Evolutionary conservation across 371 early-diverging fungal species (phyloP).

Genomic region (Gilbertella persicaria): DNA sequence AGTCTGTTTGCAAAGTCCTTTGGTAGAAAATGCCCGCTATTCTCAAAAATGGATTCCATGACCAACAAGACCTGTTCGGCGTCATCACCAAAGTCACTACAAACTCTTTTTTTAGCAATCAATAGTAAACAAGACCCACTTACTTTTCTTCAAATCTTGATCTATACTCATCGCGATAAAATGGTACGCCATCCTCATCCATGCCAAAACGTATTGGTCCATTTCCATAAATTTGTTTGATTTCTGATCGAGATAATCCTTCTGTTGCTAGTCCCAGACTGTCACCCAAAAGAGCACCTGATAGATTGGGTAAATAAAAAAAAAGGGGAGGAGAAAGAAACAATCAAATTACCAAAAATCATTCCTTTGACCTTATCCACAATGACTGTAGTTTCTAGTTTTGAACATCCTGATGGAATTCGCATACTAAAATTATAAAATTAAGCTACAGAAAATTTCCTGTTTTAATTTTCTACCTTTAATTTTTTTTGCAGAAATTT

Average conservation of each 20-base stretch:
- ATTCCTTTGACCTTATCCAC: constrained; percentile 51
- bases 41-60: constrained; percentile 52
- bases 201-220: constrained; percentile 65
- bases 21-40: constrained; percentile 53
- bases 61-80: constrained; percentile 67
- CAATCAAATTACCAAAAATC: constrained; percentile 42
- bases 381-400: constrained; percentile 34
- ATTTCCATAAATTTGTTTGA: constrained; percentile 50
- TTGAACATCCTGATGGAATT: constrained; percentile 52
- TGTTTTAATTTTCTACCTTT: not conserved
- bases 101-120: constrained; percentile 25
- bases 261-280: constrained; percentile 72
- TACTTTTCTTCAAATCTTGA: constrained; percentile 50
- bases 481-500: constrained; percentile 6
- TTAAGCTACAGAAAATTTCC: constrained; percentile 5
- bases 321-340: not conserved
- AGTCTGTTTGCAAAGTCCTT: constrained; percentile 54
- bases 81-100: constrained; percentile 70
- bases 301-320: constrained; percentile 2
- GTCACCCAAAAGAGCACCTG: constrained; percentile 71
- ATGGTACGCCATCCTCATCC: constrained; percentile 45
- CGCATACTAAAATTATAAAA: constrained; percentile 28
- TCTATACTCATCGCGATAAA: constrained; percentile 39
- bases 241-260: constrained; percentile 55
- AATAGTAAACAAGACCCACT: constrained; percentile 35